Percentiles rank a stretch among this genome's conserved stretches.
phyloP scores from a whole-genome alignment of 305 asterid genomes.

The Solanum hybrid region DNA sequence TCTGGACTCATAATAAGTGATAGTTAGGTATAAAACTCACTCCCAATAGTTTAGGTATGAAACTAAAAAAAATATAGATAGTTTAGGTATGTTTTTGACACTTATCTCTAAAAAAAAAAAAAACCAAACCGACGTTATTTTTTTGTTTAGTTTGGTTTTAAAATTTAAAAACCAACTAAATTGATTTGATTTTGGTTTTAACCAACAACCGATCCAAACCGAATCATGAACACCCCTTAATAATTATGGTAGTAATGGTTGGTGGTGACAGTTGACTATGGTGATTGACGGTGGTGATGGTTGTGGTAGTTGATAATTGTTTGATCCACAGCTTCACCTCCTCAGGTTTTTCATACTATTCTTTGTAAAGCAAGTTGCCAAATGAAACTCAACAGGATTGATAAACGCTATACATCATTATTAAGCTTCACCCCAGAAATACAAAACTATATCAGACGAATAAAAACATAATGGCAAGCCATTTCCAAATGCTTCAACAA shows the following conservation, averaged over 20 bases:
- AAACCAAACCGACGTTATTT: no score
- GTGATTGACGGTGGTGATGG: neutral
- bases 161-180: no score
- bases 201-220: no score
- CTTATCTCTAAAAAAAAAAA: no score
- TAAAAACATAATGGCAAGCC: neutral
- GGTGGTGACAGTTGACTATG: neutral
- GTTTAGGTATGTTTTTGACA: no score
- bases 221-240: no score
- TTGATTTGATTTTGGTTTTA: no score
- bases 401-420: neutral
- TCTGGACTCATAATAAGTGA: no score
- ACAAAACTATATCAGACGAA: neutral
- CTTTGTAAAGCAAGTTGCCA: neutral
- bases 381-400: neutral
- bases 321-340: neutral
- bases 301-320: neutral
- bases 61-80: no score
- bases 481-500: neutral
- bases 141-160: no score
- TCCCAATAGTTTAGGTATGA: no score
- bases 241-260: neutral
- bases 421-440: neutral
- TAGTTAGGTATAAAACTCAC: no score
- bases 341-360: neutral